Evolutionary conservation across 202 grass and related monocot species (phyloP), one percentile per base, ranked within the genome.

Genomic region (Cymbopogon flexuosus): DNA sequence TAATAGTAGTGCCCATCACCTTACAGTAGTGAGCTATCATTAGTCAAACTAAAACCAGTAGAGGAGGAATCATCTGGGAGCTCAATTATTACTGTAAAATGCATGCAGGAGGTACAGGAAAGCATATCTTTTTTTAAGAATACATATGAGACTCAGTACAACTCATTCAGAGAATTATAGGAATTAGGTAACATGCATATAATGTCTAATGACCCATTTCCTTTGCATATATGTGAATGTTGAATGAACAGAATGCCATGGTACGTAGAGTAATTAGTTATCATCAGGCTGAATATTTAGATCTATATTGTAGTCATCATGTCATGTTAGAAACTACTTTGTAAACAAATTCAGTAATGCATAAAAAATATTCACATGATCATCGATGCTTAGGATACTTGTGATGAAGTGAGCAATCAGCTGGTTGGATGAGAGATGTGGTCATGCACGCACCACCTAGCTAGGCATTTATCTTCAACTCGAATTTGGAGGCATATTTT

Each of bases 31-130:
- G 19, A 51, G 19, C 6, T 58, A 40, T 22, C 40, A 62, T 69
- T 73, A 68, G 27, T 75, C 76, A 79, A 72, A 57, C 77, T 72
- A 56, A 39, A 80, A 79, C 42, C 64, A 42, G 37, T 42, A 41
- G 49, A 80, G 46, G 40, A 3, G 58, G 42, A 70, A 66, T 69
- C 54, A 54, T 65, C 37, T 42, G 37, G 1, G 51, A 78, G 23
- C 14, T 66, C 22, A 34, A 22, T 75, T 75, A 73, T 54, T 22
- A 37, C 45, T 37, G 39, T 2, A 45, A 82, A 68, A 23, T 45
- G 65, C 56, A 64, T 72, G 65, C 5, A 45, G 3, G 18, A 56
- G 42, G 13, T 76, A 16, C 30, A 60, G 12, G 5, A 51, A 35
- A 67, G 12, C 5, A 70, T 69, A 22, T 70, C 45, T 0, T 45